phyloP scores from a whole-genome alignment of 2,329 filamentous ascomycete genomes.

The Trichoderma sp. region DNA sequence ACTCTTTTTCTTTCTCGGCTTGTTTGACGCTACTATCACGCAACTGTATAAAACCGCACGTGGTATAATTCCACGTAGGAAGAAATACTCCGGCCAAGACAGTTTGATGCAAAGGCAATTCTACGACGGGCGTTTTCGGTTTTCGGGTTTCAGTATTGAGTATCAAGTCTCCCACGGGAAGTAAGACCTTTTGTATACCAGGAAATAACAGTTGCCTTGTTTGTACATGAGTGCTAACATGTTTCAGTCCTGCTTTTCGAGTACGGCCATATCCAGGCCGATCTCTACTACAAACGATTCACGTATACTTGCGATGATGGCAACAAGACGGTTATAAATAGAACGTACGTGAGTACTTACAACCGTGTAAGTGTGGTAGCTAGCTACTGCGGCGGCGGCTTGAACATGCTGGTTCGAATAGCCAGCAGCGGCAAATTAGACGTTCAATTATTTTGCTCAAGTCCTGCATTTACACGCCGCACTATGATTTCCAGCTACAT shows the following conservation, averaged over 20 bases:
- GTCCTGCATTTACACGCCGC: background rate
- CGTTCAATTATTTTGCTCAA: background rate
- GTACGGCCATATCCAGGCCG: background rate
- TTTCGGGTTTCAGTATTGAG: background rate
- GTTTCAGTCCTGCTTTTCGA: background rate
- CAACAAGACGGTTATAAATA: background rate
- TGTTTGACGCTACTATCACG: background rate
- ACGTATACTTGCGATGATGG: background rate
- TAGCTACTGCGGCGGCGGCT: background rate
- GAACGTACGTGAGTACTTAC: background rate
- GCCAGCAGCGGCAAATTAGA: background rate
- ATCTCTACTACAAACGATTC: background rate
- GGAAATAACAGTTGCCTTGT: background rate
- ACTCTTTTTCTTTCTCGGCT: background rate
- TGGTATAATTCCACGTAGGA: background rate
- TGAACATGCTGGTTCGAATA: background rate
- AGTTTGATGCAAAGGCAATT: background rate
- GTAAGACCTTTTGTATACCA: slow-evolving; percentile 11
- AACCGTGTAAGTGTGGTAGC: background rate
- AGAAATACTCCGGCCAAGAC: background rate
- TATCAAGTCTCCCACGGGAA: background rate
- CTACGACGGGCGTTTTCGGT: background rate
- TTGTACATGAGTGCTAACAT: background rate
- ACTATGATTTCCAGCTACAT: background rate
- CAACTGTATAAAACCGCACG: background rate